Base-by-base conservation (phyloP, 345 rosid genomes). In the Adansonia digitata region DNA sequence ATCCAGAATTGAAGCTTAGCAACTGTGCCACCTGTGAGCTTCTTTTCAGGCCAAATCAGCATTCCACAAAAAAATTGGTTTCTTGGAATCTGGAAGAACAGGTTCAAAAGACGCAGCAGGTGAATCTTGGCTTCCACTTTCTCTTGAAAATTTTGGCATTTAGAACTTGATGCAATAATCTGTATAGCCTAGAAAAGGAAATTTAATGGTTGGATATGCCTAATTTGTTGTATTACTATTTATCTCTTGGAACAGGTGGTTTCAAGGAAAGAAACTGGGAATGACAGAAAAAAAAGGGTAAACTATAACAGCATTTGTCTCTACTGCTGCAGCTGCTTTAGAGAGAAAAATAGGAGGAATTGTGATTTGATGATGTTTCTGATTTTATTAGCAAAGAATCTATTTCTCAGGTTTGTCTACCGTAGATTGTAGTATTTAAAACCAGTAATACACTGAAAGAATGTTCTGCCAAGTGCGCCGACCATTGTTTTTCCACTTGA, bases 31-130 rank as follows among this genome's bases (percentile, higher is more conserved):
- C 27, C 22, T 43, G 29, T 27, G 57, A 10, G 29, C 22, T 73
- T 72, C 45, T 70, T 73, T 18, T 52, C 86, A 87, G 91, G 87
- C 83, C 15, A 86, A 84, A 83, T 82, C 85, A 70, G 52, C 76
- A 59, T 29, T 78, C 39, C 77, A 81, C 70, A 83, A 80, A 72
- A 84, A 79, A 26, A 69, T 80, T 63, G 87, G 86, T 29, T 86
- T 86, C 80, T 73, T 83, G 49, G 65, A 83, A 53, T 65, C 91
- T 14, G 82, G 79, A 11, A 87, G 84, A 77, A 56, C 81, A 82
- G 73, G 57, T 46, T 67, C 91, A 69, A 77, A 80, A 72, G 77
- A 77, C 71, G 46, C 81, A 72, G 46, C 81, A 72, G 84, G 87
- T 84, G 39, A 20, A 10, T 52, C 35, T 9, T n/a, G 66, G 34